Percentiles rank a stretch among this genome's conserved stretches.
Evolutionary conservation across 2,329 filamentous ascomycete genomes (phyloP).

Genomic region (Eutypella sp.): DNA sequence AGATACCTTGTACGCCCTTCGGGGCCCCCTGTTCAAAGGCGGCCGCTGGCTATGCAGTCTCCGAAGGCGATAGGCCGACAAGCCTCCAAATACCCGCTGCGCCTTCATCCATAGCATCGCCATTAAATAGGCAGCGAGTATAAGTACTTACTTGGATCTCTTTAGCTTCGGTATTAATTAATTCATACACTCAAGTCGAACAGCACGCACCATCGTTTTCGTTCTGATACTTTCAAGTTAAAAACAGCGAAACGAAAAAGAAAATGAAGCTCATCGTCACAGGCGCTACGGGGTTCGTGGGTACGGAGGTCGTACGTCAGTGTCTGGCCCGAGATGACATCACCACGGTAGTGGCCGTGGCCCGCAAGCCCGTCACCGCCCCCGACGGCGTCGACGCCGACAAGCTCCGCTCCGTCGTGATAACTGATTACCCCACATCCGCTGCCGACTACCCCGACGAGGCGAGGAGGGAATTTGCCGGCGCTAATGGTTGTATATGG

Average conservation of each 20-base stretch:
- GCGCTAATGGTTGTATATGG: conserved; percentile 34
- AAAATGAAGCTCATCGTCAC: background rate
- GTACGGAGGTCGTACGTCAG: conserved; percentile 38
- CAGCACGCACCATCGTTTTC: too few species aligned
- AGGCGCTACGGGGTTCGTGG: conserved; percentile 25
- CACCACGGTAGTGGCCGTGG: conserved; percentile 36
- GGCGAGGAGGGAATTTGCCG: conserved; percentile 33
- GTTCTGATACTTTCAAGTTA: background rate
- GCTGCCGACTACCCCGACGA: conserved; percentile 34
- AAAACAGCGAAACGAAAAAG: background rate
- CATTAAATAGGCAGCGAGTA: too few species aligned
- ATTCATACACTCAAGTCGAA: too few species aligned
- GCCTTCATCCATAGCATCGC: too few species aligned
- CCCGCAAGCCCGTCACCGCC: conserved; percentile 29
- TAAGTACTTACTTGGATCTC: too few species aligned
- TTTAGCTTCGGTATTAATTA: too few species aligned
- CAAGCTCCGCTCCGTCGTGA: conserved; percentile 36
- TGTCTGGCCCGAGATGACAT: conserved; percentile 31
- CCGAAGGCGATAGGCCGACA: too few species aligned
- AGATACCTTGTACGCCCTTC: too few species aligned
- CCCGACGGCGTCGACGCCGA: conserved; percentile 19
- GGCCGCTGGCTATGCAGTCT: too few species aligned
- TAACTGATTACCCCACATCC: conserved; percentile 38
- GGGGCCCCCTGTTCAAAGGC: too few species aligned
- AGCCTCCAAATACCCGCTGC: too few species aligned